A percentile compares a stretch with the other conserved stretches of the same genome.
phyloP scores from a whole-genome alignment of 169 alveolate genomes.

The Cryptosporidium ubiquitum region DNA sequence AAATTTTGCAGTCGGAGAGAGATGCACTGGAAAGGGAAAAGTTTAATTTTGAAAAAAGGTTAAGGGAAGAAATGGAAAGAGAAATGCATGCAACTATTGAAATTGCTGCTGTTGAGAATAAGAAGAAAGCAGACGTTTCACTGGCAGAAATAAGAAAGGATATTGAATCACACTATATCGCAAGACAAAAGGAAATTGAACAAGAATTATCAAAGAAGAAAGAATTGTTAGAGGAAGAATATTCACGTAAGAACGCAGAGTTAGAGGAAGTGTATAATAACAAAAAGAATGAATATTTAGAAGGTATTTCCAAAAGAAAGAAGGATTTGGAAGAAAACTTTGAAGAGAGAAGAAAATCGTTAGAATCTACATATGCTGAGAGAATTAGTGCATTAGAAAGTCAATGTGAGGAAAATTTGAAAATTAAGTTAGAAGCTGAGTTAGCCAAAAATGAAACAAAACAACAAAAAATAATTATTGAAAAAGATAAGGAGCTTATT shows the following conservation, averaged over 20 bases:
- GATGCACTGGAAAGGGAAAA: constrained; percentile 71
- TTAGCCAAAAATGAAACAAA: constrained; percentile 38
- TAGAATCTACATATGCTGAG: constrained; percentile 20
- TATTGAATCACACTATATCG: constrained; percentile 47
- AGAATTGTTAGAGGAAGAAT: constrained; percentile 35
- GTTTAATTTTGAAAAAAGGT: constrained; percentile 42
- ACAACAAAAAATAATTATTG: constrained; percentile 20
- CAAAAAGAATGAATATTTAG: constrained; percentile 48
- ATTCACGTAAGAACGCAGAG: neutral
- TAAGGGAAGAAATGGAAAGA: constrained; percentile 61
- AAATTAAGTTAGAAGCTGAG: constrained; percentile 39
- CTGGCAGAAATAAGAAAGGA: constrained; percentile 70
- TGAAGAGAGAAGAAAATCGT: constrained; percentile 35
- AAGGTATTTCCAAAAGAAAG: constrained; percentile 38
- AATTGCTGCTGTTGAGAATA: constrained; percentile 56
- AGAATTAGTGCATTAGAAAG: constrained; percentile 11
- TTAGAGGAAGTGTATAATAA: constrained; percentile 10
- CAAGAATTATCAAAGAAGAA: constrained; percentile 32
- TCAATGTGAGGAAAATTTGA: constrained; percentile 57
- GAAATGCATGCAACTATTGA: constrained; percentile 71
- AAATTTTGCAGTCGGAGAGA: constrained; percentile 63
- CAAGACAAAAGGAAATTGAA: constrained; percentile 64
- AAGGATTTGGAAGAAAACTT: constrained; percentile 19
- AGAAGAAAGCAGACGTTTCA: constrained; percentile 64
- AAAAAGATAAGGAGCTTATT: constrained; percentile 51